Percentiles rank a stretch among this genome's conserved stretches.
These are phyloP conservation scores for Pseudocercospora eumusae DNA, from an alignment of 2,329 filamentous ascomycete genomes.

Conservation along the genomic window DNA sequence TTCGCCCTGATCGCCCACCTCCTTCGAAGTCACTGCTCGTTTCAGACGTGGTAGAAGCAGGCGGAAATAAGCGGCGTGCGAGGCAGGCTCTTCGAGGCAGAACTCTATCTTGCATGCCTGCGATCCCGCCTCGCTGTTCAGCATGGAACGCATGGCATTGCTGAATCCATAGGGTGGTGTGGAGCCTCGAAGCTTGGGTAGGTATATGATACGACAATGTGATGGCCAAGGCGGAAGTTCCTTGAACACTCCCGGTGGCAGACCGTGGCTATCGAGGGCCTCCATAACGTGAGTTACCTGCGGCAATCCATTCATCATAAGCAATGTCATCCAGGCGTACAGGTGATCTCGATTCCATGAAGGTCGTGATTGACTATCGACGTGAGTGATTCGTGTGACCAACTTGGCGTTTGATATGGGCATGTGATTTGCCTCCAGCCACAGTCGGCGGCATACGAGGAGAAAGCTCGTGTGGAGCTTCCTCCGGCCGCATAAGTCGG, in stretches of 20 bases:
- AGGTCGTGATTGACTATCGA: not conserved
- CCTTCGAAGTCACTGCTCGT: not conserved
- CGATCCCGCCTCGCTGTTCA: not conserved
- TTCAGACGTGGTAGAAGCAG: not conserved
- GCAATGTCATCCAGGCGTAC: not conserved
- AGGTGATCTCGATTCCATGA: not conserved
- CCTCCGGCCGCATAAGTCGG: not conserved
- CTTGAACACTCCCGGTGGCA: not conserved
- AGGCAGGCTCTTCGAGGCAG: not conserved
- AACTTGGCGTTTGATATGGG: not conserved
- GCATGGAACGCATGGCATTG: not conserved
- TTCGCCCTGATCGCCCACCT: not conserved
- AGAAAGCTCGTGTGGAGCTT: not conserved
- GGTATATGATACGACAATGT: not conserved
- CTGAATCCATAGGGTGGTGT: not conserved
- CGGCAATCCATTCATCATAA: not conserved
- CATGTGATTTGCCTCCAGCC: not conserved
- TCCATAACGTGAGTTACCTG: not conserved
- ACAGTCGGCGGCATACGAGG: not conserved
- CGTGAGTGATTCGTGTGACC: not conserved
- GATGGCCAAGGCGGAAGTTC: not conserved
- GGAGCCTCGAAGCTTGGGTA: not conserved
- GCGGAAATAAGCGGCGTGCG: not conserved
- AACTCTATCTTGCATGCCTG: not conserved
- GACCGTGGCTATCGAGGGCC: not conserved